These are phyloP conservation scores for Kwoniella sp. DNA, from an alignment of 768 basidiomycete genomes.

Conservation along the genomic window DNA sequence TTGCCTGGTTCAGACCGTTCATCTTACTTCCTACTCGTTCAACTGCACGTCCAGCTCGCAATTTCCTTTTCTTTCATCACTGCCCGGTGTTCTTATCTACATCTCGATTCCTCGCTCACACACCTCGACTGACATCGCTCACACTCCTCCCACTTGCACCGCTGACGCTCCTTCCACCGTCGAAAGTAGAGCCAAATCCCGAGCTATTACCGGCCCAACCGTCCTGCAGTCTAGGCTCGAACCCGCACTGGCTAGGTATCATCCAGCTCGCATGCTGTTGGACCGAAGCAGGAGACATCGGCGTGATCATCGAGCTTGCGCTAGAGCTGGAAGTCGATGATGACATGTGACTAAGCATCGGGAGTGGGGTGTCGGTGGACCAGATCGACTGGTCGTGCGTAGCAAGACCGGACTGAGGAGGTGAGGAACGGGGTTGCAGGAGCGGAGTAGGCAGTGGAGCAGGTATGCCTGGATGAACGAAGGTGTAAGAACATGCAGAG, in stretches of 20 bases:
- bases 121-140: conserved; percentile 1
- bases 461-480: background rate
- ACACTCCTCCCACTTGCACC: conserved; percentile 7
- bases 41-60: no score
- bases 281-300: no score
- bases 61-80: no score
- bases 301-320: background rate
- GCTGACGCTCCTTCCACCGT: background rate
- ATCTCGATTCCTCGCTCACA: background rate
- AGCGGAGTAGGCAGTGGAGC: background rate
- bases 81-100: background rate
- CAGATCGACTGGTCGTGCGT: conserved; percentile 14
- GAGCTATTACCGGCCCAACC: background rate
- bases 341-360: conserved; percentile 11
- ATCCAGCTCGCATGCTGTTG: conserved; percentile 3
- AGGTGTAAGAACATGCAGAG: background rate
- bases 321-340: background rate
- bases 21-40: no score
- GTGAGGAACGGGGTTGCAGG: background rate
- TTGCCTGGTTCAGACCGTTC: conserved; percentile 1
- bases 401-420: background rate
- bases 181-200: background rate
- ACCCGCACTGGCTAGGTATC: conserved; percentile 6
- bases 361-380: conserved; percentile 14
- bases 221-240: conserved; percentile 5